These are phyloP conservation scores for Cladosporium sp. DNA, from an alignment of 2,329 filamentous ascomycete species.

Conservation along the genomic window DNA sequence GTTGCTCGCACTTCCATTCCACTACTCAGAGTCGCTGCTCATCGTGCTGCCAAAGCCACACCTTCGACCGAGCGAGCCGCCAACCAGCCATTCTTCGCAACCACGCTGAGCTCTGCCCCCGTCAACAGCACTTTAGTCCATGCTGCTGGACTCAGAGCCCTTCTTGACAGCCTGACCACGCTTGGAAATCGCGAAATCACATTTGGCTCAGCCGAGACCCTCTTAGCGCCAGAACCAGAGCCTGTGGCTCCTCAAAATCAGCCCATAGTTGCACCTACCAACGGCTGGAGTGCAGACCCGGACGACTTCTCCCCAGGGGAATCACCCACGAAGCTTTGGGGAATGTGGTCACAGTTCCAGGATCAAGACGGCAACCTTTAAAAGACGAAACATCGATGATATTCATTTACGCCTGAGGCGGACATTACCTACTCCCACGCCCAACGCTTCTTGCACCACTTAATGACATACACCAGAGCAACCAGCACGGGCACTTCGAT, in stretches of 20 bases:
- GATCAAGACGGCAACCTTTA: conserved; percentile 21
- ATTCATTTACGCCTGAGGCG: neutral
- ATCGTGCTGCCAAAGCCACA: neutral
- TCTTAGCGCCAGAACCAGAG: conserved; percentile 21
- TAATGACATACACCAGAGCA: conserved; percentile 69
- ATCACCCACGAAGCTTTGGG: conserved; percentile 34
- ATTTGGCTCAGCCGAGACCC: conserved; percentile 19
- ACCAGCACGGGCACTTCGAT: conserved; percentile 83
- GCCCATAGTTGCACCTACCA: conserved; percentile 2
- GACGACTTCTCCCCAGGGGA: conserved; percentile 22
- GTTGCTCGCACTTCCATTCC: conserved; percentile 13
- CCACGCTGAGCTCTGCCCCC: conserved; percentile 7
- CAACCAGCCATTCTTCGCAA: conserved; percentile 2
- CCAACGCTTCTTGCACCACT: conserved; percentile 53
- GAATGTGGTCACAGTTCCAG: conserved; percentile 28
- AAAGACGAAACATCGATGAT: neutral
- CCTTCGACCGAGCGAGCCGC: neutral
- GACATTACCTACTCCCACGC: conserved; percentile 42
- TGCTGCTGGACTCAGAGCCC: conserved; percentile 5
- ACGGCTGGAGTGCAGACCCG: conserved; percentile 12
- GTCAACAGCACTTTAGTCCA: conserved; percentile 1
- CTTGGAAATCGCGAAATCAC: conserved; percentile 13
- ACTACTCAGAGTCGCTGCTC: conserved; percentile 2
- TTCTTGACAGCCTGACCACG: conserved; percentile 16
- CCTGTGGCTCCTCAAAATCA: conserved; percentile 3